These are phyloP conservation scores for Phalaenopsis hybrid DNA, from an alignment of 116 monocot genomes.

Conservation along the genomic window DNA sequence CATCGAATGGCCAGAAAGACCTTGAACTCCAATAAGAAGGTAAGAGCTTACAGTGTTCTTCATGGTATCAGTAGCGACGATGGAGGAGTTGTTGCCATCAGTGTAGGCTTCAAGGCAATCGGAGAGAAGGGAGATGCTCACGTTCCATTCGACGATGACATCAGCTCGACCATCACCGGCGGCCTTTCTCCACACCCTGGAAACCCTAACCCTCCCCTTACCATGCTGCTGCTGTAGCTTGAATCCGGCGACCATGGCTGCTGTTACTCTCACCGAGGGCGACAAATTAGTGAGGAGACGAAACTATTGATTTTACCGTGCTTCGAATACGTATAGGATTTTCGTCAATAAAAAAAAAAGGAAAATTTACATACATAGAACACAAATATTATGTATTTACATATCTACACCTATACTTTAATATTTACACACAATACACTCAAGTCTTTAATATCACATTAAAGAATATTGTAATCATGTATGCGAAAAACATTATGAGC, in stretches of 20 bases:
- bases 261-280: neutral
- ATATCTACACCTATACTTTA: no score
- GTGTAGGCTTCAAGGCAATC: slow-evolving; percentile 76
- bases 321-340: no score
- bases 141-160: slow-evolving; percentile 79
- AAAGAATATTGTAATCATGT: no score
- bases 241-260: slow-evolving; percentile 36
- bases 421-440: no score
- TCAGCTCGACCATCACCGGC: slow-evolving; percentile 31
- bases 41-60: slow-evolving; percentile 76
- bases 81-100: slow-evolving; percentile 64
- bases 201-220: slow-evolving; percentile 69
- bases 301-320: no score
- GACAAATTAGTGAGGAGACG: no score
- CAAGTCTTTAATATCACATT: no score
- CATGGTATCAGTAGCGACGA: slow-evolving; percentile 92
- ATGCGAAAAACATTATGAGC: no score
- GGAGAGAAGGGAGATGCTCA: slow-evolving; percentile 61
- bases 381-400: no score
- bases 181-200: slow-evolving; percentile 57
- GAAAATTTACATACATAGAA: no score
- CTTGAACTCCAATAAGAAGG: neutral
- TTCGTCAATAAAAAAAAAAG: no score
- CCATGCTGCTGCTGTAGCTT: slow-evolving; percentile 82
- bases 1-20: neutral